Evolutionary conservation across 73 alveolate genomes (phyloP).

Genomic region (Tetrahymena thermophila): DNA sequence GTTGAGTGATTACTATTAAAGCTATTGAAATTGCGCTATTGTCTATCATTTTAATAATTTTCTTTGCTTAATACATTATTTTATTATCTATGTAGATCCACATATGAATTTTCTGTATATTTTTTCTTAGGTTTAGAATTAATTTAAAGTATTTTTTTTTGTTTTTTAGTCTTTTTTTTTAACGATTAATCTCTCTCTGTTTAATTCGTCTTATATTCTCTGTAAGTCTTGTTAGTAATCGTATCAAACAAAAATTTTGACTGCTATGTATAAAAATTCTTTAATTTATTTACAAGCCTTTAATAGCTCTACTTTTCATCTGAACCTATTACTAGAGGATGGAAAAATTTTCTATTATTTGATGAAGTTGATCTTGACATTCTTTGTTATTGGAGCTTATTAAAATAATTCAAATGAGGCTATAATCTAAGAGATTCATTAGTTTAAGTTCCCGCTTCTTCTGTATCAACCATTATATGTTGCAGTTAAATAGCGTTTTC

Average conservation of each 20-base stretch:
- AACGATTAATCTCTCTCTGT: background rate
- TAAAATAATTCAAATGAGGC: background rate
- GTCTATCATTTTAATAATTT: background rate
- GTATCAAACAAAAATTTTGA: background rate
- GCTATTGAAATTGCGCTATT: background rate
- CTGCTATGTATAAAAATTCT: background rate
- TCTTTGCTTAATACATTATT: background rate
- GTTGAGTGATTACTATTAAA: background rate
- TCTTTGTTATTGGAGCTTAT: background rate
- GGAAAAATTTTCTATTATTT: background rate
- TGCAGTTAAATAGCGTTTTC: background rate
- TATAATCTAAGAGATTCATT: background rate
- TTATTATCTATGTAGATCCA: background rate
- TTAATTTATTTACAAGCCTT: background rate
- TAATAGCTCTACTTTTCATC: background rate
- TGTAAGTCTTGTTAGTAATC: background rate
- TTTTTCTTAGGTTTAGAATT: background rate
- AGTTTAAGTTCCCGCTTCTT: background rate
- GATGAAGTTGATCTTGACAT: background rate
- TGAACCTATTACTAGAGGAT: background rate
- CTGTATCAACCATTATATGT: background rate
- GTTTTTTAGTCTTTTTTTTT: background rate
- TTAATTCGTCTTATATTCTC: background rate
- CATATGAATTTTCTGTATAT: background rate
- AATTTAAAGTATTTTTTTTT: background rate